Evolutionary conservation across 2,329 filamentous ascomycete species (phyloP).

Genomic region (Colletotrichum gigasporum): DNA sequence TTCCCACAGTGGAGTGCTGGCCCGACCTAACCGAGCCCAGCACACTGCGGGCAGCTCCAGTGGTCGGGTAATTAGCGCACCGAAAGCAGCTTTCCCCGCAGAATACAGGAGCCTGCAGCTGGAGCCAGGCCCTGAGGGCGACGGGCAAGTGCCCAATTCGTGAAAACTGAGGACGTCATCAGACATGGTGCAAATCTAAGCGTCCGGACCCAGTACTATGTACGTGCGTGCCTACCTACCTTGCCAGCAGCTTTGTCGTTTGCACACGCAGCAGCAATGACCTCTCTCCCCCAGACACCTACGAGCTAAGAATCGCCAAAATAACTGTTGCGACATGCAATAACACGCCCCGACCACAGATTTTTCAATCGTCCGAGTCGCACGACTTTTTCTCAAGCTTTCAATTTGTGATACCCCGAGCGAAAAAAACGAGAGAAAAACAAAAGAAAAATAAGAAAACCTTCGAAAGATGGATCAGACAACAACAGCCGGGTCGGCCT

Average conservation of each 20-base stretch:
- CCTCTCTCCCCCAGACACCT: constrained; percentile 17
- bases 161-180: constrained; percentile 32
- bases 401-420: constrained; percentile 21
- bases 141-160: constrained; percentile 15
- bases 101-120: constrained; percentile 27
- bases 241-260: constrained; percentile 23
- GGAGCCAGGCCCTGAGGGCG: neutral
- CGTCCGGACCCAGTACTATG: constrained; percentile 17
- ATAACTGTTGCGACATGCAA: constrained; percentile 24
- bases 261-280: constrained; percentile 25
- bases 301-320: neutral
- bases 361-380: neutral
- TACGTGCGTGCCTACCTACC: no score
- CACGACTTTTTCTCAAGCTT: neutral
- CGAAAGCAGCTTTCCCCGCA: constrained; percentile 33
- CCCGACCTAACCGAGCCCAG: constrained; percentile 2
- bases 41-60: neutral
- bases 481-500: constrained; percentile 18
- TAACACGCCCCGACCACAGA: neutral
- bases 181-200: constrained; percentile 29
- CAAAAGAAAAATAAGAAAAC: neutral
- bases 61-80: constrained; percentile 28
- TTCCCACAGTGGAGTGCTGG: constrained; percentile 10
- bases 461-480: constrained; percentile 32
- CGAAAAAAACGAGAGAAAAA: neutral